A percentile compares a stretch with the other conserved stretches of the same genome.
Evolutionary conservation across 805 yeast species (phyloP).

Genomic region (Metschnikowia baotianmanensis): DNA sequence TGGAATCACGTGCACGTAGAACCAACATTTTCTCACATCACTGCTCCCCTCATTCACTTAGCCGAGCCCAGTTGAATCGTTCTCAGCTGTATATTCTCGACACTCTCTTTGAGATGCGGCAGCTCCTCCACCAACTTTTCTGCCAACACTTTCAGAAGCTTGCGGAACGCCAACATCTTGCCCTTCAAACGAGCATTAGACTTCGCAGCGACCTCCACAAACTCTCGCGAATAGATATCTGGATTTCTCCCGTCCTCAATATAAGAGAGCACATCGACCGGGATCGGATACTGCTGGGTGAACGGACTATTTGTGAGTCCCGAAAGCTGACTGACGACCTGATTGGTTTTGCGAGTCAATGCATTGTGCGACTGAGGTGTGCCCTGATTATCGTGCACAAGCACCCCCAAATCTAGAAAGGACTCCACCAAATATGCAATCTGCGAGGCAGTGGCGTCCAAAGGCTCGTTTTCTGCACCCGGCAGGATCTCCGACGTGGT

Average conservation of each 20-base stretch:
- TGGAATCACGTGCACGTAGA: too few relatives aligned
- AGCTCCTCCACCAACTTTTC: conserved; percentile 70
- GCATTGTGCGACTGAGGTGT: conserved; percentile 71
- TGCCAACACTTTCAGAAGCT: conserved; percentile 64
- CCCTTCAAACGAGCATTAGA: conserved; percentile 88
- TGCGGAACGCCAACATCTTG: conserved; percentile 65
- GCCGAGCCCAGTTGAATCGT: conserved; percentile 4
- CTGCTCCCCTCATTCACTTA: conserved; percentile 22
- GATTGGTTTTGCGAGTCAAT: conserved; percentile 42
- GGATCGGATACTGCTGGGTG: conserved; percentile 49
- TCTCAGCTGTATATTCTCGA: conserved; percentile 54
- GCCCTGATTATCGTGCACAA: conserved; percentile 91
- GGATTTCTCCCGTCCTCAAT: conserved; percentile 97
- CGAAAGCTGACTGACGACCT: conserved; percentile 35
- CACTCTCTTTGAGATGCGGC: conserved; percentile 64
- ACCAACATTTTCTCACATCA: not conserved
- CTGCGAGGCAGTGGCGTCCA: conserved; percentile 30
- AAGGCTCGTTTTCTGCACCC: conserved; percentile 27
- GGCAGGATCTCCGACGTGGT: conserved; percentile 29
- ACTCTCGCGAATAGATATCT: conserved; percentile 94
- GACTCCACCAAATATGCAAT: conserved; percentile 55
- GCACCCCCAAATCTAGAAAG: conserved; percentile 82
- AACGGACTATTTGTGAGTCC: conserved; percentile 32
- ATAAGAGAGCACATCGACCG: conserved; percentile 83
- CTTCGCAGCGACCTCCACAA: conserved; percentile 88